Percentiles rank a stretch among this genome's conserved stretches.
Conservation (phyloP, 2,329 filamentous ascomycete species). For the Epichloe bromicola region DNA sequence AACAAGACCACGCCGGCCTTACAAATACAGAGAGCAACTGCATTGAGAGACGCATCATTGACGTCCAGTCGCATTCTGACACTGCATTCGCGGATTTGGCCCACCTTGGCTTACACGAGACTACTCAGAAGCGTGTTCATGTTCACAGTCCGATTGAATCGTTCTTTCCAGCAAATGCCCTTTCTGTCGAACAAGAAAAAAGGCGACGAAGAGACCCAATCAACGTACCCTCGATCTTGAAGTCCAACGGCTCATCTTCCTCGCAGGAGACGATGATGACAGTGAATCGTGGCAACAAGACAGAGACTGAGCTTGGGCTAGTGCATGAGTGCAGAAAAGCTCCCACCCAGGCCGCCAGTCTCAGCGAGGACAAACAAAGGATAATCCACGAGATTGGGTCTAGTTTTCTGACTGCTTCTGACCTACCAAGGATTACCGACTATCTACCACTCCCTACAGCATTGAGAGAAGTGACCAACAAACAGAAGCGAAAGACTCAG, state of each 20-base stretch:
- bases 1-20: not conserved
- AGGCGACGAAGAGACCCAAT: constrained; percentile 18
- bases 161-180: constrained; percentile 13
- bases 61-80: not conserved
- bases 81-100: not conserved
- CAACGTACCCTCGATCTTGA: constrained; percentile 23
- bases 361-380: constrained; percentile 6
- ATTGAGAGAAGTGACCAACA: not conserved
- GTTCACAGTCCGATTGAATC: constrained; percentile 7
- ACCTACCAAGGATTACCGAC: constrained; percentile 3
- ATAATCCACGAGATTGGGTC: constrained; percentile 18
- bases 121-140: constrained; percentile 2
- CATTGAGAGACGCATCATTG: not conserved
- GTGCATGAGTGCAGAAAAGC: constrained; percentile 12
- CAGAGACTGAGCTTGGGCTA: constrained; percentile 10
- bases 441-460: not conserved
- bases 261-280: constrained; percentile 5
- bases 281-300: constrained; percentile 1
- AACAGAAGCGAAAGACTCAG: not conserved
- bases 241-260: constrained; percentile 7
- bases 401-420: constrained; percentile 9
- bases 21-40: not conserved
- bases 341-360: constrained; percentile 4
- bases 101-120: not conserved
- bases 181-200: constrained; percentile 24